phyloP scores from a whole-genome alignment of 768 basidiomycete species.

The Ramaria rubella region DNA sequence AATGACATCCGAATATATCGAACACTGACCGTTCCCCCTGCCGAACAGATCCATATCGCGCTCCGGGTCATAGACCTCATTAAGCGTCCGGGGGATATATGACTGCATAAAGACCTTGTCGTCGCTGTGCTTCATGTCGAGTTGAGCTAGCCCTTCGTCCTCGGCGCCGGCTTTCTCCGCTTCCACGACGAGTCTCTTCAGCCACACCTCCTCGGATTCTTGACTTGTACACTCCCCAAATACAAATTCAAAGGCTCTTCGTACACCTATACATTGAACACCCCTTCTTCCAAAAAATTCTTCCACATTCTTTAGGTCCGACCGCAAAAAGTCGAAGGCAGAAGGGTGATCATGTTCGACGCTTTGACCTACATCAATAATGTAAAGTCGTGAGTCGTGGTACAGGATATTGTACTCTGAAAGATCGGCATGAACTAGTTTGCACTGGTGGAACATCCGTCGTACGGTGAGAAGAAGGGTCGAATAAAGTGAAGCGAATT shows the following conservation, averaged over 20 bases:
- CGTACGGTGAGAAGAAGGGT: slow-evolving; percentile 78
- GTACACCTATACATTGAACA: slow-evolving; percentile 68
- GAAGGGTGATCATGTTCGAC: slow-evolving; percentile 97
- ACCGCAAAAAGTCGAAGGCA: slow-evolving; percentile 92
- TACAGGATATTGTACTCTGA: slow-evolving; percentile 98
- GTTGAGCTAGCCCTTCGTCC: slow-evolving; percentile 13
- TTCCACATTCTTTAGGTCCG: slow-evolving; percentile 87
- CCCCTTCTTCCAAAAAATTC: slow-evolving; percentile 83
- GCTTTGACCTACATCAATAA: slow-evolving; percentile 98
- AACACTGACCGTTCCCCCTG: slow-evolving; percentile 58
- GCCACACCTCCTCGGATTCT: slow-evolving; percentile 37
- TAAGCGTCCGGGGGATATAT: slow-evolving; percentile 88
- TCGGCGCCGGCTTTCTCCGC: slow-evolving; percentile 17
- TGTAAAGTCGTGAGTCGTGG: slow-evolving; percentile 72
- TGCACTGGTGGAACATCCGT: slow-evolving; percentile 83
- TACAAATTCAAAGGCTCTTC: slow-evolving; percentile 85
- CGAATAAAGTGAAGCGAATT: slow-evolving; percentile 57
- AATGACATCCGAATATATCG: slow-evolving; percentile 87
- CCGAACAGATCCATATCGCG: slow-evolving; percentile 75
- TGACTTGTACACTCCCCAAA: slow-evolving; percentile 43
- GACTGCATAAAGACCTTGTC: slow-evolving; percentile 85
- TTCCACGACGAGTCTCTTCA: slow-evolving; percentile 31
- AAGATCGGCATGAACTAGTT: slow-evolving; percentile 94
- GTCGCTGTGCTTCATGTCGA: slow-evolving; percentile 48
- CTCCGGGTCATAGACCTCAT: slow-evolving; percentile 93